Evolutionary conservation across 257 asterid genomes (phyloP), one percentile per base, ranked within the genome.

Genomic region (Capsicum pubescens): DNA sequence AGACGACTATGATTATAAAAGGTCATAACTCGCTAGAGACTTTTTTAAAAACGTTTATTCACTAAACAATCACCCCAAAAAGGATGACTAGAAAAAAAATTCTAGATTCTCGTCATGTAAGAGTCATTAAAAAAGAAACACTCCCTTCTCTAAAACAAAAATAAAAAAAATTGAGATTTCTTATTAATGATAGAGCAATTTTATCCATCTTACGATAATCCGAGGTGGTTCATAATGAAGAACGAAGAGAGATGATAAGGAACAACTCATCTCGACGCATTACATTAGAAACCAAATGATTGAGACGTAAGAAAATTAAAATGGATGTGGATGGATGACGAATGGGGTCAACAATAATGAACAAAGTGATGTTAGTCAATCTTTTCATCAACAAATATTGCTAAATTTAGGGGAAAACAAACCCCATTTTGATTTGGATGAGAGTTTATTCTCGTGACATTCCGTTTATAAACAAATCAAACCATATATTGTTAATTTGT

Each of bases 291-390:
- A 64, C 9, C 50, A 77, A 77, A 77, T 77, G 81, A 77, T 76
- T 57, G 36, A 76, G 19, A 74, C 48, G 26, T 52, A 26, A 76
- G 81, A 76, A 76, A 76, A 52, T 76, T 52, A 21, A 13, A 26
- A 52, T 61, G 13, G 14, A 76, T 46, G 21, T 19, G 36, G 68
- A 61, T 63, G 68, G 68, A 61, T 63, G 69, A 66, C 46, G 1
- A 64, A 26, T 67, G 52, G 81, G 81, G 26, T 26, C 32, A 39
- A 77, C 64, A 44, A 39, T 39, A 39, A 39, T 39, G 44, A 39
- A 3, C 44, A 77, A 66, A 77, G 81, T 77, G 64, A 77, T 77
- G 81, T 13, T 77, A 77, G 64, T 77, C 81, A 54, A 77, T 77
- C 12, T 16, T 26, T 77, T 77, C 81, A 77, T 77, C 81, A 77